These are phyloP conservation scores for Penicillium sclerotigenum DNA, from an alignment of 2,329 filamentous ascomycete genomes.

Conservation along the genomic window DNA sequence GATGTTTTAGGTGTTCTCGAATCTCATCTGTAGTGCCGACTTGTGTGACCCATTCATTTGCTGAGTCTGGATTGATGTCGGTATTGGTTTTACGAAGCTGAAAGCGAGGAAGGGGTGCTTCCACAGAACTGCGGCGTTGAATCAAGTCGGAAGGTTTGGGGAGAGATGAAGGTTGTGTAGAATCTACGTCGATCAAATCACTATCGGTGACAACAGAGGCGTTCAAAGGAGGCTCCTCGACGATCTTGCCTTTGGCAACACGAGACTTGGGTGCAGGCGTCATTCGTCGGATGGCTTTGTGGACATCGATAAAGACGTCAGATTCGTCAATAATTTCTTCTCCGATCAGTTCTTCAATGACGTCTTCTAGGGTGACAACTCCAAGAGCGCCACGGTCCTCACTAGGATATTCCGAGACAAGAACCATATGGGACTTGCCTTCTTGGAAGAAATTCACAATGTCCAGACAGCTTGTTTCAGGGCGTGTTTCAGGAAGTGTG, in stretches of 20 bases:
- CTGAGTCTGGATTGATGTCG: conserved; percentile 27
- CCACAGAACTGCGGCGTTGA: conserved; percentile 35
- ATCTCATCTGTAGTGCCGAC: conserved; percentile 54
- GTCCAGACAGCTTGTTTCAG: conserved; percentile 93
- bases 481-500: conserved; percentile 88
- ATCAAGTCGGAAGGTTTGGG: conserved; percentile 19
- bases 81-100: conserved; percentile 38
- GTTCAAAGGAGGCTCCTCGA: conserved; percentile 46
- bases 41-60: conserved; percentile 41
- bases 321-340: conserved; percentile 61
- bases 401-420: conserved; percentile 88
- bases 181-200: conserved; percentile 47
- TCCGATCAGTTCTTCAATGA: conserved; percentile 97
- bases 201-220: conserved; percentile 31
- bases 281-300: conserved; percentile 91
- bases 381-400: conserved; percentile 86
- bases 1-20: conserved; percentile 59
- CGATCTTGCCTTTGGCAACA: conserved; percentile 56
- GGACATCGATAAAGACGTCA: conserved; percentile 53
- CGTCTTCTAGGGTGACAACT: conserved; percentile 93
- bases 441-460: conserved; percentile 99
- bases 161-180: conserved; percentile 34
- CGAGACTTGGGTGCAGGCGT: conserved; percentile 77
- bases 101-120: conserved; percentile 40
- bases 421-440: conserved; percentile 97